Evolutionary conservation across 352 stramenopile genomes (phyloP), one percentile per base, ranked within the genome.

Genomic region (Phytophthora macrochlamydospora): DNA sequence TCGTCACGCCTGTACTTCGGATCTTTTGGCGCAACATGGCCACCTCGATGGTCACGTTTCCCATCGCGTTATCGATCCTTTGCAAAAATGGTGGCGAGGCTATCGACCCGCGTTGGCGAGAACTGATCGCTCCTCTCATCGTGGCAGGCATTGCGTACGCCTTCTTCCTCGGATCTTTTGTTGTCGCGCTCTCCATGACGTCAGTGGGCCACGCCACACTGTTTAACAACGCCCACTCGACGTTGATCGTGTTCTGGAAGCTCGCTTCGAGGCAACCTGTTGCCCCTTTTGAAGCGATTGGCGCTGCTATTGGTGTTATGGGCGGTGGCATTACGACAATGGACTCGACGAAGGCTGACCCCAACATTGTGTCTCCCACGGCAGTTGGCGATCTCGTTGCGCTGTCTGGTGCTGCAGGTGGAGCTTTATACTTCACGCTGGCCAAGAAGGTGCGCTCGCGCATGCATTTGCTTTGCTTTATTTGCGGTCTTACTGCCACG

Each of bases 211-310:
- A 95, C 64, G 87, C 85, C 11, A 93, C 86, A 24, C 73, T 95
- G 7, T 93, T 95, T 58, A 93, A 91, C 68, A 95, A 95, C 56
- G 70, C 83, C 11, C 87, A 95, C 71, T 95, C 87, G 51, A 74
- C 90, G 37, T 59, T 95, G 35, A 74, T 95, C 24, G 87, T 95
- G 37, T 71, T 92, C 32, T 82, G 84, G 42, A 93, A 93, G 62
- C 68, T 93, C 7, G 55, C 80, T 11, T 55, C 83, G 7, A 79
- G 83, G 0, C 70, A 91, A n/a, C 69, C 74, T 4, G 79, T 95
- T 13, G 79, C 76, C 50, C 67, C 75, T 1, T 80, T 88, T 49
- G 85, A 95, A 67, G 83, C 77, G 4, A 59, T 90, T 12, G 87
- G 87, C 51, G 83, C 85, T 30, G 76, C 78, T 5, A 79, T 95